Percentiles rank a stretch among this genome's conserved stretches.
Conservation (phyloP, 2,329 filamentous ascomycete species). For the Botrytis medusae region DNA sequence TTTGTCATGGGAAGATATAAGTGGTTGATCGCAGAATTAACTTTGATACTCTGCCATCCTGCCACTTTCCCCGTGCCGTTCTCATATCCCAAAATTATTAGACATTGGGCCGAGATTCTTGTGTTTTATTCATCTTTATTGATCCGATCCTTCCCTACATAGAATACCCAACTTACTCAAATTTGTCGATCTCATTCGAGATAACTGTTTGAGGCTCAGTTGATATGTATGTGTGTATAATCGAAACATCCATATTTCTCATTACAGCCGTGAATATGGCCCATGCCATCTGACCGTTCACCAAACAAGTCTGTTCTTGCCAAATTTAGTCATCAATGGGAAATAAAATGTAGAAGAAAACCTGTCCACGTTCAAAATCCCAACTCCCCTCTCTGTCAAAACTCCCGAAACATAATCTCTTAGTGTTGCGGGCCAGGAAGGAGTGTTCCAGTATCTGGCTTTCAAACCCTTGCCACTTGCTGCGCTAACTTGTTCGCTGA, state of each 20-base stretch:
- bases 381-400: slow-evolving; percentile 42
- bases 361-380: slow-evolving; percentile 46
- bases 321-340: background rate
- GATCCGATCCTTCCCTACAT: background rate
- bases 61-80: background rate
- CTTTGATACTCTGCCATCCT: background rate
- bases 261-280: background rate
- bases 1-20: background rate
- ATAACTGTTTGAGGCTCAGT: background rate
- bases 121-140: background rate
- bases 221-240: background rate
- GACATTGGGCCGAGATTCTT: background rate
- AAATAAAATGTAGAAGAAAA: slow-evolving; percentile 13
- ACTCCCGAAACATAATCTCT: slow-evolving; percentile 45
- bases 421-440: slow-evolving; percentile 42
- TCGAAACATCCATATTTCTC: background rate
- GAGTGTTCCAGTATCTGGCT: slow-evolving; percentile 46
- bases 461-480: slow-evolving; percentile 43
- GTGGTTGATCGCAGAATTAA: background rate
- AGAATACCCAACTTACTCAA: background rate
- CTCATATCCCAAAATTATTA: background rate
- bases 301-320: background rate
- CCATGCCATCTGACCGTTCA: background rate
- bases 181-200: background rate
- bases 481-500: slow-evolving; percentile 32